Evolutionary conservation across 192 early-diverging fungal species (phyloP).

Genomic region (Coemansia sp.): DNA sequence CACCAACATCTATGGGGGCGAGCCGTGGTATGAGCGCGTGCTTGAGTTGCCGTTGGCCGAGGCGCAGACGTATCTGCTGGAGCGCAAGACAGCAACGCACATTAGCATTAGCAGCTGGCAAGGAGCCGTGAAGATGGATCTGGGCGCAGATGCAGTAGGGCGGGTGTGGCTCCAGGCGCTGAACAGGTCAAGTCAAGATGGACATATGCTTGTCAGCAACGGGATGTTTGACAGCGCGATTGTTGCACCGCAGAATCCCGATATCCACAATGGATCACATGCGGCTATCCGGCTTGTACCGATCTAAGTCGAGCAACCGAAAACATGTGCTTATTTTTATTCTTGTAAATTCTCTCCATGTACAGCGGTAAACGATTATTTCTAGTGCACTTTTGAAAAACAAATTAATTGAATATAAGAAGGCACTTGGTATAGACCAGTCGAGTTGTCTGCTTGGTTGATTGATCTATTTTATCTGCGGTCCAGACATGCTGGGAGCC

Average conservation of each 20-base stretch:
- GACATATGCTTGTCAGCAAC: neutral
- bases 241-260: neutral
- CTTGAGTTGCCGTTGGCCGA: constrained; percentile 6
- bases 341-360: neutral
- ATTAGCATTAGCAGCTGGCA: constrained; percentile 16
- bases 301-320: constrained; percentile 1
- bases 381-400: too few species aligned
- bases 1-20: constrained; percentile 2
- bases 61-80: neutral
- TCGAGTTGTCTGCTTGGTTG: neutral
- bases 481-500: neutral
- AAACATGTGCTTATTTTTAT: neutral
- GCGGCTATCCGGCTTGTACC: constrained; percentile 19
- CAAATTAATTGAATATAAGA: neutral
- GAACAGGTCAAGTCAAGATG: neutral
- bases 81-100: constrained; percentile 1
- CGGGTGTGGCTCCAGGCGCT: constrained; percentile 16
- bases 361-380: neutral
- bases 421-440: neutral
- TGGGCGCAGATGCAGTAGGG: constrained; percentile 25
- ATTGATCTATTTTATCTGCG: neutral
- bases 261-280: constrained; percentile 11
- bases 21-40: constrained; percentile 11
- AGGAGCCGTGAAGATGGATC: constrained; percentile 25
- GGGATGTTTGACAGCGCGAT: neutral